Conservation (phyloP, 1,284 basidiomycete genomes). For the Schizophyllum commune region DNA sequence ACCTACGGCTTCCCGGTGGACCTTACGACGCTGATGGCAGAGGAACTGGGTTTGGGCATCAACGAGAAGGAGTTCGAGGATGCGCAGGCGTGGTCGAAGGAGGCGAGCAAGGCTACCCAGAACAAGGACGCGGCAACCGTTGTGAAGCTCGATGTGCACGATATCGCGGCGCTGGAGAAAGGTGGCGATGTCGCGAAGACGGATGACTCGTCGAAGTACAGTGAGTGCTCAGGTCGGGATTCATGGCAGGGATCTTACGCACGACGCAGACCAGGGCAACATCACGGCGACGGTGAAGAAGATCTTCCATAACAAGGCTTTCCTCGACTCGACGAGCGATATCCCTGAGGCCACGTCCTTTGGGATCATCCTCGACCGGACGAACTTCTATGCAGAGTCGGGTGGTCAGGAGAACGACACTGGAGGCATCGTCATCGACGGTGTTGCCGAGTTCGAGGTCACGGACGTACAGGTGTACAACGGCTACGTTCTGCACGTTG, state of each 20-base stretch:
- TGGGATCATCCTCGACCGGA: constrained; percentile 87
- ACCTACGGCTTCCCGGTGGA: constrained; percentile 99
- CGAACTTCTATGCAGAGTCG: constrained; percentile 97
- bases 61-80: constrained; percentile 88
- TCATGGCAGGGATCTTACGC: too few species aligned
- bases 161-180: constrained; percentile 83
- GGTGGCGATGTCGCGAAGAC: constrained; percentile 84
- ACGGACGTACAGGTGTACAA: constrained; percentile 78
- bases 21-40: constrained; percentile 95
- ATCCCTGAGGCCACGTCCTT: constrained; percentile 64
- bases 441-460: constrained; percentile 88
- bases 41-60: constrained; percentile 82
- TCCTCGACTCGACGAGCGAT: constrained; percentile 60
- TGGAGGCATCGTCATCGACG: constrained; percentile 91
- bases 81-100: constrained; percentile 84
- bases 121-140: constrained; percentile 66
- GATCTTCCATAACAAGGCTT: constrained; percentile 80
- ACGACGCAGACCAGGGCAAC: constrained; percentile 62
- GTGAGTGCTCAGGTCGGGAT: constrained; percentile 49
- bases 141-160: constrained; percentile 95
- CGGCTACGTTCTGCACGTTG: constrained; percentile 76
- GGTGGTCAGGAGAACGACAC: constrained; percentile 98
- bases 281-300: constrained; percentile 75
- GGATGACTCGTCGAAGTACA: constrained; percentile 87
- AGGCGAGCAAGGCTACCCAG: constrained; percentile 78